Base-by-base conservation (phyloP, 2,329 filamentous ascomycete genomes). In the Colletotrichum sp. region DNA sequence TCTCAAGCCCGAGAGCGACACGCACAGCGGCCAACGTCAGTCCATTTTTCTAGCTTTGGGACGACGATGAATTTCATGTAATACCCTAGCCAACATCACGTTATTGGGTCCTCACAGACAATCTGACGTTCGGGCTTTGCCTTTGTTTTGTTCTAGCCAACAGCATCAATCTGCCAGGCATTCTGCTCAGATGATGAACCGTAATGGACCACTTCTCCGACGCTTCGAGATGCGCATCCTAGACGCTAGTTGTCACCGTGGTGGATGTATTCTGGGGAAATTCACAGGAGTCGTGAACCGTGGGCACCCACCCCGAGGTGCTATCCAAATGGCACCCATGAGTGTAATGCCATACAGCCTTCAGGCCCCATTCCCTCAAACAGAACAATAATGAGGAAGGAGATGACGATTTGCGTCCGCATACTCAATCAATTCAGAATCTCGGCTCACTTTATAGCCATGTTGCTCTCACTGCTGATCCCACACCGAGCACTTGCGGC, bases 241-340 rank as follows among this genome's bases (percentile, higher is more conserved):
- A n/a, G n/a, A 3, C n/a, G 10, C n/a, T 21, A 12, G 5, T 10
- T 21, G 1, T 21, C 43, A 4, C 10, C 43, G 5, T 21, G 18
- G 1, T 48, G n/a, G 10, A 21, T 48, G 3, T 13, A 21, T 48
- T 13, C 10, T 21, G n/a, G 10, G 43, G n/a, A 48, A n/a, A 5
- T 5, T 3, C 9, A 4, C 1, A 21, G 10, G 10, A 7, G 43
- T 3, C n/a, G 10, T 21, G 43, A 2, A 21, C n/a, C 43, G 9
- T n/a, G n/a, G 8, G 18, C 43, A 48, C 0, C 18, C 43, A n/a
- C 43, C n/a, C 0, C n/a, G n/a, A 48, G 43, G 0, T 3, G 2
- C 43, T n/a, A 21, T 48, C n/a, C 43, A 48, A 48, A 48, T 1
- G 5, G 43, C 18, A 48, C 10, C n/a, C 10, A 3, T 2, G 1